Evolutionary conservation across 331 rosid genomes (phyloP), one percentile per base, ranked within the genome.

Genomic region (Malus hybrid): DNA sequence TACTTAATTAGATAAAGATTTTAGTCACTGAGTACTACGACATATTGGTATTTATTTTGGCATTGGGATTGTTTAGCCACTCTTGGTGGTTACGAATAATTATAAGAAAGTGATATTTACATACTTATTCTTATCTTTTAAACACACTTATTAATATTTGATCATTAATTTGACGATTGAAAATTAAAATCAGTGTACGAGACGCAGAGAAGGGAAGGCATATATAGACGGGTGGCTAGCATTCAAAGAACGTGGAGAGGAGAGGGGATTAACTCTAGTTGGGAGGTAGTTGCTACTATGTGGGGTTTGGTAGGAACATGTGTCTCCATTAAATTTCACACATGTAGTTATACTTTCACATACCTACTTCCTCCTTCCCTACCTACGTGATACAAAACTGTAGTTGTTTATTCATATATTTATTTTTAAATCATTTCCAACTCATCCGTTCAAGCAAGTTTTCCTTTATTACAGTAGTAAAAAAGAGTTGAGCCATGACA

Each of bases 161-260:
- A 0, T 42, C 48, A 42, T 10, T 10, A 42, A 42, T 42, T 0
- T 9, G 12, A 39, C 1, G 4, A 39, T 39, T 39, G 46, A 39
- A 39, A 39, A 39, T 39, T 39, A 39, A 39, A 39, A 39, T 39
- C 0, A 3, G 4, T 9, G 0, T 39, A 1, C 46, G 12, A 9
- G 13, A 42, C 0, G 48, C 3, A 42, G 5, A 1, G 9, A 27
- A 27, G 5, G 8, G 34, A 61, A 61, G 66, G 32, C 28, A 16
- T 29, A 18, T 1, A 14, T 15, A 0, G 48, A 42, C 14, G 78
- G 84, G 87, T 76, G 74, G 85, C 80, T 75, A 55, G 89, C 93
- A 86, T 87, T 91, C 71, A 91, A 91, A 89, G 91, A 80, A 88
- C 66, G 88, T 80, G 94, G 77, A 67, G 31, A 65, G 9, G 11